Percentiles rank a stretch among this genome's conserved stretches.
Evolutionary conservation across 495 filamentous ascomycete species (phyloP).

Genomic region (Daldinia bambusicola): DNA sequence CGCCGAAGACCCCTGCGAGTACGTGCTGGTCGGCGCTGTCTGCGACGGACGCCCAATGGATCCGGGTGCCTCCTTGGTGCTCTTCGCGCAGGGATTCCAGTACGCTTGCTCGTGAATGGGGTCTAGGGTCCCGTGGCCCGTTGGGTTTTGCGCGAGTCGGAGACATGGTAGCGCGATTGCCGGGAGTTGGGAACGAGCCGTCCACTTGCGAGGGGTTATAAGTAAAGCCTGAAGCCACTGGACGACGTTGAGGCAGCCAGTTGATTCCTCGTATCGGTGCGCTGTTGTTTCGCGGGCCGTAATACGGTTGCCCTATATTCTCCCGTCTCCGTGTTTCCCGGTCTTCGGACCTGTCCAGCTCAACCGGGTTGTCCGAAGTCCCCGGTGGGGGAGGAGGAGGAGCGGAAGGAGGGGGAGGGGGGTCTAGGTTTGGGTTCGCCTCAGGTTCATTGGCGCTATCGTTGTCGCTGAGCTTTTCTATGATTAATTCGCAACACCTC

Average conservation of each 20-base stretch:
- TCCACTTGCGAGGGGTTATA: neutral
- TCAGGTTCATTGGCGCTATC: neutral
- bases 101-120: neutral
- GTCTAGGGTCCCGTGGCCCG: neutral
- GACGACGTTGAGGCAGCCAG: neutral
- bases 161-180: neutral
- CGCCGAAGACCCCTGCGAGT: neutral
- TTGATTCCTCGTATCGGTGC: neutral
- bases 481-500: constrained; percentile 1
- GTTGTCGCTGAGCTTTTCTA: constrained; percentile 3
- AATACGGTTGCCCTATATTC: neutral
- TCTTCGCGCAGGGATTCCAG: neutral
- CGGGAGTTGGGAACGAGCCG: neutral
- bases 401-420: neutral
- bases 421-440: neutral
- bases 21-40: neutral
- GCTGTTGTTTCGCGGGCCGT: neutral
- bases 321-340: neutral
- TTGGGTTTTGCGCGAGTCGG: neutral
- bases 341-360: neutral
- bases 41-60: constrained; percentile 14
- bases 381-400: neutral
- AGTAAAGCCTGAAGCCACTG: neutral
- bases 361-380: neutral
- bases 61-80: neutral